Evolutionary conservation across 2,329 filamentous ascomycete genomes (phyloP), one percentile per base, ranked within the genome.

Genomic region (Talaromyces piceae): DNA sequence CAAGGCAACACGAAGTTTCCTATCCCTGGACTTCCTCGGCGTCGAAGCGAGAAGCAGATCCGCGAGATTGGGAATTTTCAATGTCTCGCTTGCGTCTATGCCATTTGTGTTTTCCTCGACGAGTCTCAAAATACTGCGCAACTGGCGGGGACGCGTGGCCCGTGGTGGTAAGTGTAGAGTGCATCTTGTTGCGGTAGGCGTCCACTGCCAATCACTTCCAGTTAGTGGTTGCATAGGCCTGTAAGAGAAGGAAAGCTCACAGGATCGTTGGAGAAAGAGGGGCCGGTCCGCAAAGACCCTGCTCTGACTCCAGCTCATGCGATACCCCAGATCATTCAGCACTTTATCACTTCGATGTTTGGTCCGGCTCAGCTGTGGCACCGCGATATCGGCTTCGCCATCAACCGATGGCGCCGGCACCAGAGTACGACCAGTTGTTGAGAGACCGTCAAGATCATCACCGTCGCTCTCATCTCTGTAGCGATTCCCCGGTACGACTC

Each of bases 271-370:
- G 61, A 96, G 74, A 68, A 96, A 96, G 45, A 95, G 77, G 37
- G 86, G 89, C 59, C 89, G 80, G 11, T 86, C 87, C 1, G 90
- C 85, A 73, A 97, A 96, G 9, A 91, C 88, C 62, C 91, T 80
- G 67, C 90, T 93, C 73, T 97, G 91, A 50, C 91, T 84, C 91
- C 93, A 98, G 45, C 88, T 91, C 87, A 98, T 94, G 44, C 91
- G 83, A 67, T 94, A 95, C 2, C 90, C 91, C 43, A 97, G 74
- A 64, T 97, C 91, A 65, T 97, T 97, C 55, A 97, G 74, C 45
- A 88, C 82, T n/a, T 93, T 83, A 66, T 97, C 91, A 72, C 88
- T 93, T 46, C 78, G 80, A 46, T 89, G 82, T 58, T 82, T 80
- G 41, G 76, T 74, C 63, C 81, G 83, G 46, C 83, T 83, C 68